A percentile compares a stretch with the other conserved stretches of the same genome.
These are phyloP conservation scores for Hymenoscyphus repandus DNA, from an alignment of 2,329 filamentous ascomycete species.

Conservation along the genomic window DNA sequence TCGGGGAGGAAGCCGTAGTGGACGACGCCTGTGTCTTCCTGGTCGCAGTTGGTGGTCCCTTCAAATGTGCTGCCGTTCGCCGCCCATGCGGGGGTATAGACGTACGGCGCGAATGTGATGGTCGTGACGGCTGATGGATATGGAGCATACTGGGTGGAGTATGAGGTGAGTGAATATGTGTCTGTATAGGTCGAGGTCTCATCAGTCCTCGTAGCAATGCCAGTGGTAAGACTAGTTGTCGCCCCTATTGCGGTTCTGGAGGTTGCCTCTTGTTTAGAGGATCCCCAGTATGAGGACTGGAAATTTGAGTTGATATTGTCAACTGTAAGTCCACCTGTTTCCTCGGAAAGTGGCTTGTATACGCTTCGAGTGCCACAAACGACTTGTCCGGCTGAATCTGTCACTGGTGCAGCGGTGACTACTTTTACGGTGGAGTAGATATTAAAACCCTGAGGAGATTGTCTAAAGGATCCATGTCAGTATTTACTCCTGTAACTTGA, in stretches of 20 bases:
- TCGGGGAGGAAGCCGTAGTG: conserved; percentile 1
- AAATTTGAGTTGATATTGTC: not conserved
- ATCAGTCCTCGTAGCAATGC: not conserved
- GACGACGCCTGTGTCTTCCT: not conserved
- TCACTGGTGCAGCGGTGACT: conserved; percentile 8
- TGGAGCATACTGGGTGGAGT: not conserved
- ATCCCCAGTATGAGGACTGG: not conserved
- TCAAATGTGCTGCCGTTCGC: not conserved
- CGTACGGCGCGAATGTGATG: not conserved
- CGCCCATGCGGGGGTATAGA: not conserved
- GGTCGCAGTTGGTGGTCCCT: not conserved
- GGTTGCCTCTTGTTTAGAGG: not conserved
- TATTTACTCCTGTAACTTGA: not conserved
- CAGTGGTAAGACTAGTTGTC: not conserved
- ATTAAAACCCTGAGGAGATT: conserved; percentile 13
- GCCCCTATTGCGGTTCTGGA: not conserved
- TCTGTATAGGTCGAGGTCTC: not conserved
- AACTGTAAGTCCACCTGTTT: not conserved
- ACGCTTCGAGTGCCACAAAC: conserved; percentile 6
- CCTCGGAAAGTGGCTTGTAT: not conserved
- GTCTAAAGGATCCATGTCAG: not conserved
- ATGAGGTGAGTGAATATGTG: not conserved
- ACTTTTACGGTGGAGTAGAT: conserved; percentile 13
- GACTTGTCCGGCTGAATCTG: conserved; percentile 2
- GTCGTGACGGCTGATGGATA: not conserved